Base-by-base conservation (phyloP, 768 basidiomycete genomes). In the Psilocybe subaeruginosa region DNA sequence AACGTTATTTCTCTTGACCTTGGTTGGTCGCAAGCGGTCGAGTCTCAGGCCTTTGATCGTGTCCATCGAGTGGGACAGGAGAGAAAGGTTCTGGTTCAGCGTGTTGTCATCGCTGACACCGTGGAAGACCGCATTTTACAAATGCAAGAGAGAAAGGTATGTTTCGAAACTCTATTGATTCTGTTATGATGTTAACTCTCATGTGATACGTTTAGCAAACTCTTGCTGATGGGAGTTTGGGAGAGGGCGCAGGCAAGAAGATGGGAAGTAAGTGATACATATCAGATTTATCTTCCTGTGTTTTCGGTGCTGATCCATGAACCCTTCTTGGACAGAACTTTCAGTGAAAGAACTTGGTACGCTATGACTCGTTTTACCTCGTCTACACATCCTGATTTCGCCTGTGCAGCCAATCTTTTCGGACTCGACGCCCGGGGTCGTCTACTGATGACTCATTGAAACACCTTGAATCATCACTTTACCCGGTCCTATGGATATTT, bases 51-150 rank as follows among this genome's bases (percentile, higher is more conserved):
- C 1, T 87, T 84, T 64, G 86, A 86, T 64, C 80, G 84, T 58
- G 80, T 84, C 5, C 85, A 87, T 66, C 76, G 86, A 23, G 73
- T 87, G 4, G 87, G 87, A 4, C 88, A 89, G 66, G 73, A 63
- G 8, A 77, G 83, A 27, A 58, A 77, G 0, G 88, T 88, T 11
- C 63, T 74, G 19, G 82, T 88, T 11, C 75, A 85, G 43, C 81
- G 86, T 8, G 76, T 88, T 5, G 86, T 88, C 31, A 85, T 88
- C 41, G 69, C 73, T 2, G 76, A 85, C 61, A 87, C 85, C 0
- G 85, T 89, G 33, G 91, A 92, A 68, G 85, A 91, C 66, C 79
- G 90, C n/a, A 85, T 93, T 33, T 76, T 90, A 29, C 77, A 76
- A 0, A 73, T 92, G 61, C 89, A 90, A 65, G 80, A 83, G 45